Conservation (phyloP, 305 asterid genomes). For the Striga hermonthica region DNA sequence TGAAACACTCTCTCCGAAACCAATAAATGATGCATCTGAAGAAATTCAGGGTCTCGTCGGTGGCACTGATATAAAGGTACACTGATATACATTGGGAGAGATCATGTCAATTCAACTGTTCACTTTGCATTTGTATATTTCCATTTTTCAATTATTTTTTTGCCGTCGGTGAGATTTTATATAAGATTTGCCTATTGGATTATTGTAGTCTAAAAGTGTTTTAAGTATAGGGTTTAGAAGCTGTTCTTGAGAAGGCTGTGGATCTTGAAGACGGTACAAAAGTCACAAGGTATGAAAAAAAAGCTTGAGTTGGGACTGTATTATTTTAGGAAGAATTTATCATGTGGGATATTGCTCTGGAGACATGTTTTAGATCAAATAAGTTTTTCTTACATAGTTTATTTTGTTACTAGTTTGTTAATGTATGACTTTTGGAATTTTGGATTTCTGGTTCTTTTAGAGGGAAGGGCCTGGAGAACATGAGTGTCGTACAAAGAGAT, state of each 20-base stretch:
- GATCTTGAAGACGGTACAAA: constrained; percentile 91
- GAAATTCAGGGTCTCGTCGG: constrained; percentile 85
- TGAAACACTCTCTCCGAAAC: constrained; percentile 45
- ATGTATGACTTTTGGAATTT: constrained; percentile 33
- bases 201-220: constrained; percentile 22
- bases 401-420: constrained; percentile 28
- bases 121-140: constrained; percentile 18
- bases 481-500: constrained; percentile 82
- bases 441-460: constrained; percentile 43
- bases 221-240: constrained; percentile 81
- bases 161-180: constrained; percentile 30
- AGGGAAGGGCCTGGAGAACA: constrained; percentile 72
- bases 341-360: constrained; percentile 14
- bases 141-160: constrained; percentile 16
- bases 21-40: constrained; percentile 55
- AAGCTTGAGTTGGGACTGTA: constrained; percentile 26
- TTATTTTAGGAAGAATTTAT: constrained; percentile 27
- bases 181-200: constrained; percentile 22
- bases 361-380: constrained; percentile 17
- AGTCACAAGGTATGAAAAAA: constrained; percentile 58
- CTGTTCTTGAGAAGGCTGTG: constrained; percentile 98
- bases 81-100: constrained; percentile 15
- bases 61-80: constrained; percentile 93
- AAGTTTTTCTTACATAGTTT: constrained; percentile 21
- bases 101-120: constrained; percentile 25